Conservation (phyloP, 495 filamentous ascomycete genomes). For the Podospora appendiculata region DNA sequence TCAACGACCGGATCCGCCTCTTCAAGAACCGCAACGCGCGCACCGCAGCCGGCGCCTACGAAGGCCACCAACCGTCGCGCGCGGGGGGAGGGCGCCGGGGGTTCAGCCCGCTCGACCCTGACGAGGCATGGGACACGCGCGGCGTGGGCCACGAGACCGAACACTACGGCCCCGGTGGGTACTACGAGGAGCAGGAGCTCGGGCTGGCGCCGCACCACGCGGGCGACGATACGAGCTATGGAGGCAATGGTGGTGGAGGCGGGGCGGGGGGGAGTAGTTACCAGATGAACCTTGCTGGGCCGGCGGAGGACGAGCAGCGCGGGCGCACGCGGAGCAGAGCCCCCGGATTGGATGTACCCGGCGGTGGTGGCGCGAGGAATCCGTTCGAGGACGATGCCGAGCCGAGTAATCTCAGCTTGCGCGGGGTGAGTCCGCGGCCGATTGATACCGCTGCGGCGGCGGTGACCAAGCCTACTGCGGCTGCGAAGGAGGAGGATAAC, state of each 20-base stretch:
- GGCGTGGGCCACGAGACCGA: conserved; percentile 52
- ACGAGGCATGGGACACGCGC: conserved; percentile 65
- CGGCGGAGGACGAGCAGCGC: conserved; percentile 19
- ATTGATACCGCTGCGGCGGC: conserved; percentile 30
- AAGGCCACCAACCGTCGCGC: conserved; percentile 24
- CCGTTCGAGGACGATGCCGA: conserved; percentile 52
- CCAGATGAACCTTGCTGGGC: conserved; percentile 35
- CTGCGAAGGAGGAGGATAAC: conserved; percentile 18
- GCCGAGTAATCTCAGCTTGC: conserved; percentile 44
- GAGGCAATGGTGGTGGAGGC: neutral
- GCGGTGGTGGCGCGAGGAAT: conserved; percentile 22
- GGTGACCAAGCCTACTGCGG: conserved; percentile 1
- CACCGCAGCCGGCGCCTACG: conserved; percentile 55
- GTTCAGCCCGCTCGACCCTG: conserved; percentile 53
- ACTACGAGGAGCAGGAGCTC: conserved; percentile 60
- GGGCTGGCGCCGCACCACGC: conserved; percentile 23
- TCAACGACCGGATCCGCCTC: conserved; percentile 41
- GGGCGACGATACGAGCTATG: conserved; percentile 5
- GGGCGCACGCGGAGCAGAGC: conserved; percentile 25
- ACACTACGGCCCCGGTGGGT: conserved; percentile 39
- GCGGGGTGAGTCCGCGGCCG: conserved; percentile 50
- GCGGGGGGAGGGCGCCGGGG: conserved; percentile 24
- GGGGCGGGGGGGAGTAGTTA: conserved; percentile 27
- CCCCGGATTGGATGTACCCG: conserved; percentile 6
- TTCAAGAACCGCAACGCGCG: conserved; percentile 47